A percentile compares a stretch with the other conserved stretches of the same genome.
These are phyloP conservation scores for Stachybotrys chartarum DNA, from an alignment of 2,329 filamentous ascomycete species.

Conservation along the genomic window DNA sequence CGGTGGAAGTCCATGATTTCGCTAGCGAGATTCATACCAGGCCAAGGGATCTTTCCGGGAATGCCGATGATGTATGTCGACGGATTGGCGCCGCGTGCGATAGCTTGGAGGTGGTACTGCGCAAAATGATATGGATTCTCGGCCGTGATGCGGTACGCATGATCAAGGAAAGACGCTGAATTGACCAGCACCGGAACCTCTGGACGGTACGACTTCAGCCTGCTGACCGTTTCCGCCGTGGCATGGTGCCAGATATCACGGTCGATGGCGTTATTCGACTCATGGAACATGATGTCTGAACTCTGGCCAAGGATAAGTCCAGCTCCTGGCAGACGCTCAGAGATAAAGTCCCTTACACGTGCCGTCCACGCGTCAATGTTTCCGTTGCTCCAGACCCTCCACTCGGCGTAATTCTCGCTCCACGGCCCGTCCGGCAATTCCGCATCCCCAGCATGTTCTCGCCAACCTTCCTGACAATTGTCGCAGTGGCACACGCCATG, in stretches of 20 bases:
- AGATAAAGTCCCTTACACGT: slow-evolving; percentile 6
- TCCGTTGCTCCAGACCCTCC: slow-evolving; percentile 6
- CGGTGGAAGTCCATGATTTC: slow-evolving; percentile 7
- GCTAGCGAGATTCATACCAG: slow-evolving; percentile 2
- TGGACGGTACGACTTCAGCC: slow-evolving; percentile 5
- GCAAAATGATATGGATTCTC: slow-evolving; percentile 8
- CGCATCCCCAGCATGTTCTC: slow-evolving; percentile 3
- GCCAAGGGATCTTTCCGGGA: slow-evolving; percentile 8
- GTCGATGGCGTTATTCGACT: slow-evolving; percentile 9
- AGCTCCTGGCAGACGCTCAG: slow-evolving; percentile 6
- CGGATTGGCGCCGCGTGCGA: slow-evolving; percentile 8
- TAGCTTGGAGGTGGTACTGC: slow-evolving; percentile 9
- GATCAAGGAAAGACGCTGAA: slow-evolving; percentile 7
- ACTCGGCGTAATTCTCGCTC: slow-evolving; percentile 6
- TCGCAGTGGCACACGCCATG: slow-evolving; percentile 10
- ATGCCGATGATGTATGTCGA: slow-evolving; percentile 10
- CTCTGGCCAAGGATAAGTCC: slow-evolving; percentile 6
- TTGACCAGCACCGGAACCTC: slow-evolving; percentile 8
- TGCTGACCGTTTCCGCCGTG: slow-evolving; percentile 7
- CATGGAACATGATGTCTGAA: slow-evolving; percentile 8
- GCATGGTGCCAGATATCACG: slow-evolving; percentile 8
- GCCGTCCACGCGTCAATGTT: slow-evolving; percentile 8
- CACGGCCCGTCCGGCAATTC: slow-evolving; percentile 4
- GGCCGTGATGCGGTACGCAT: slow-evolving; percentile 6
- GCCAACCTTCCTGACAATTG: slow-evolving; percentile 6